Evolutionary conservation across 345 rosid genomes (phyloP).

Genomic region (Stellera chamaejasme): DNA sequence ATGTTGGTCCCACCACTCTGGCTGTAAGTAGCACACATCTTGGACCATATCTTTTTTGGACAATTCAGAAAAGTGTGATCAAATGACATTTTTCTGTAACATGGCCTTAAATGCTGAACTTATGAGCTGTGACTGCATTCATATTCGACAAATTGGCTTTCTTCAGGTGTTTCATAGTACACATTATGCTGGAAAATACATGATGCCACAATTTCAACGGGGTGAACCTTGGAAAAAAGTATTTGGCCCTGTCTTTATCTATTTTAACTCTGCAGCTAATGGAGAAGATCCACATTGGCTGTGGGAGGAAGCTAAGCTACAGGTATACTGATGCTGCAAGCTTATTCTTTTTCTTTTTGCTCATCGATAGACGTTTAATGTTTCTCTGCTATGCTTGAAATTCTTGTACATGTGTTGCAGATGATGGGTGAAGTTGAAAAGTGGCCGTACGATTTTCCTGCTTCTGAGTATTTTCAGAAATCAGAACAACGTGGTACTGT

Average conservation of each 20-base stretch:
- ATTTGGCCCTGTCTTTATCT: conserved; percentile 83
- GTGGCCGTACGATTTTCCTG: conserved; percentile 91
- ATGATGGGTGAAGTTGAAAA: conserved; percentile 58
- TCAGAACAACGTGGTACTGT: conserved; percentile 63
- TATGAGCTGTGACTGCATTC: conserved; percentile 8
- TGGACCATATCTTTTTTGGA: background rate
- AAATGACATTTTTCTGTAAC: background rate
- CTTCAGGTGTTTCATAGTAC: conserved; percentile 77
- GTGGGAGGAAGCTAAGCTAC: conserved; percentile 86
- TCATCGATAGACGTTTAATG: conserved; percentile 3
- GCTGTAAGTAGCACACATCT: conserved; percentile 48
- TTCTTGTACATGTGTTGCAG: conserved; percentile 24
- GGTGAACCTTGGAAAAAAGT: conserved; percentile 94
- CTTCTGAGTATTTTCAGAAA: conserved; percentile 72
- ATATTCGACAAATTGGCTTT: conserved; percentile 11
- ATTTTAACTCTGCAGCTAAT: conserved; percentile 52
- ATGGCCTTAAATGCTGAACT: background rate
- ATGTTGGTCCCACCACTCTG: conserved; percentile 85
- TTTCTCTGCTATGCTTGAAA: conserved; percentile 7
- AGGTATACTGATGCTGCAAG: conserved; percentile 33
- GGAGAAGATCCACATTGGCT: conserved; percentile 56
- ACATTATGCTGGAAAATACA: conserved; percentile 71
- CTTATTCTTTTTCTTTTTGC: conserved; percentile 8
- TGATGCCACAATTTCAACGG: conserved; percentile 43
- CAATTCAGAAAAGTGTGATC: background rate